Evolutionary conservation across 108 stramenopile genomes (phyloP).

Genomic region (Skeletonema marinoi): DNA sequence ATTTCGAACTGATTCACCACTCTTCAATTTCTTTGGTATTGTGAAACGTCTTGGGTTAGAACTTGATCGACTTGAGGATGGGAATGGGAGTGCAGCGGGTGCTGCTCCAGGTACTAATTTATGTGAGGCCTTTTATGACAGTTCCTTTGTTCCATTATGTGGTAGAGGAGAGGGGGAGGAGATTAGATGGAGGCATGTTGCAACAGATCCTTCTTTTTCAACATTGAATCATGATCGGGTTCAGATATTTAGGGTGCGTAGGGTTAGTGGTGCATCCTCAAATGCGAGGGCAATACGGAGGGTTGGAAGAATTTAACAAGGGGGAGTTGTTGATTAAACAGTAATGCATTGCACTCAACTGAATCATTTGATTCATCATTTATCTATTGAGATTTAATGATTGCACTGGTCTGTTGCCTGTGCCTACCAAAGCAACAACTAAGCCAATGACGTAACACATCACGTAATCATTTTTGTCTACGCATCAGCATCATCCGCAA

Average conservation of each 20-base stretch:
- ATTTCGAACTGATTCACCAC: too few relatives aligned
- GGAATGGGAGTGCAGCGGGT: too few relatives aligned
- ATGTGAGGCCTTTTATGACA: too few relatives aligned
- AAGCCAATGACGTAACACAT: too few relatives aligned
- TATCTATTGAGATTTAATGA: neutral
- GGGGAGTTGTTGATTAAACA: neutral
- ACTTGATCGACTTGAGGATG: too few relatives aligned
- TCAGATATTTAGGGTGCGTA: neutral
- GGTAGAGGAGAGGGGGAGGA: slow-evolving; percentile 3
- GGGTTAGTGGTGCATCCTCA: neutral
- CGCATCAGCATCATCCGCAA: slow-evolving; percentile 97
- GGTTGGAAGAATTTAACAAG: neutral
- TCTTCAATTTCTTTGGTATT: too few relatives aligned
- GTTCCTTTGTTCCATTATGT: too few relatives aligned
- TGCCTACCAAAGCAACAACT: neutral
- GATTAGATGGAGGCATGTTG: neutral
- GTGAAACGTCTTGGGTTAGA: too few relatives aligned
- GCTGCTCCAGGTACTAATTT: too few relatives aligned
- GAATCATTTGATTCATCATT: neutral
- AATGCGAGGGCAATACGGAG: neutral
- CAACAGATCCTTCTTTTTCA: neutral
- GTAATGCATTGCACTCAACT: neutral
- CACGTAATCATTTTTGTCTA: slow-evolving; percentile 20
- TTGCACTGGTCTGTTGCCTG: neutral
- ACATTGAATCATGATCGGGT: too few relatives aligned